Percentiles rank a stretch among this genome's conserved stretches.
These are phyloP conservation scores for Ceratocystis smalleyi DNA, from an alignment of 2,329 filamentous ascomycete species.

Conservation along the genomic window DNA sequence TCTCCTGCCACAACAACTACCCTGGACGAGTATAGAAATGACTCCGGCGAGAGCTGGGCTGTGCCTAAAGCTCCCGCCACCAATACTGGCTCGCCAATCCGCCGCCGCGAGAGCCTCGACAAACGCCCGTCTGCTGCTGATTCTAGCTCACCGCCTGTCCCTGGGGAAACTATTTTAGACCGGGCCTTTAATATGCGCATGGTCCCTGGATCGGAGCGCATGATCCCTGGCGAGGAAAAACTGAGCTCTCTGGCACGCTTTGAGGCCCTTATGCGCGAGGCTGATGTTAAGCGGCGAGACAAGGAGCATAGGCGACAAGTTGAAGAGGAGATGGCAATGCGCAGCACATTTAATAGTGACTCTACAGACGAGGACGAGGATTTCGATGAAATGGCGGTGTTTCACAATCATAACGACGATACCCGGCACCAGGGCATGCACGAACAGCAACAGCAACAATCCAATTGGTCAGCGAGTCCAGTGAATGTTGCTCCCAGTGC, in stretches of 20 bases:
- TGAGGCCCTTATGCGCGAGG: conserved; percentile 48
- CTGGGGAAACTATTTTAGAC: conserved; percentile 51
- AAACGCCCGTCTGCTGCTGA: conserved; percentile 27
- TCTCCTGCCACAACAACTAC: conserved; percentile 36
- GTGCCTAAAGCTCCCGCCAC: conserved; percentile 44
- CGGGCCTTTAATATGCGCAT: conserved; percentile 47
- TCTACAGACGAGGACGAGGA: conserved; percentile 29
- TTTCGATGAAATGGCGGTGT: conserved; percentile 23
- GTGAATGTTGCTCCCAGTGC: not conserved
- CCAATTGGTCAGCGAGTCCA: not conserved
- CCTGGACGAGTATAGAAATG: conserved; percentile 37
- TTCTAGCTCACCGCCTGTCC: conserved; percentile 36
- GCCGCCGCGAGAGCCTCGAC: conserved; percentile 38
- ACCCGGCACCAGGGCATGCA: conserved; percentile 6
- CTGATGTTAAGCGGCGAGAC: conserved; percentile 35
- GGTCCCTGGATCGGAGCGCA: conserved; percentile 44
- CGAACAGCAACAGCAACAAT: conserved; percentile 17
- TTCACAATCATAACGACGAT: not conserved
- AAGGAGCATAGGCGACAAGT: conserved; percentile 24
- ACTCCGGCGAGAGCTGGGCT: conserved; percentile 47
- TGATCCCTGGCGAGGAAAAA: conserved; percentile 43
- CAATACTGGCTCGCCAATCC: conserved; percentile 39
- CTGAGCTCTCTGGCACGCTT: conserved; percentile 49
- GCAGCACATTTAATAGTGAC: conserved; percentile 23
- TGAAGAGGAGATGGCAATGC: conserved; percentile 20